Evolutionary conservation across 108 stramenopile species (phyloP), one percentile per base, ranked within the genome.

Genomic region (Cyclostephanos invisitatus): DNA sequence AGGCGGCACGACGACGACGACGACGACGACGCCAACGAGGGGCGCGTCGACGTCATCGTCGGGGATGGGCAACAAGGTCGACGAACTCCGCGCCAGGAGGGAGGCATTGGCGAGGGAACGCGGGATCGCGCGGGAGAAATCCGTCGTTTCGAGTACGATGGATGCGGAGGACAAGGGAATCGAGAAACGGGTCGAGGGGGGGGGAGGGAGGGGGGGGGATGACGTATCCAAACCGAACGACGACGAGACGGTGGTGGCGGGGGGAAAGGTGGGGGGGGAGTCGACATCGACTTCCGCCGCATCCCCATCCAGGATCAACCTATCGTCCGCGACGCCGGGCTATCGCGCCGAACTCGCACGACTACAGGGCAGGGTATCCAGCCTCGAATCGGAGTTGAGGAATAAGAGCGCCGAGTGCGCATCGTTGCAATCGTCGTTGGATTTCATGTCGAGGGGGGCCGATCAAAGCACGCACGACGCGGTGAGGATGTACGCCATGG

Each of bases 401-500:
- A 22, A 68, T 17, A 80, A 80, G 72, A 67, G 44, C 17, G 32
- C 60, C 10, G 78, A 80, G 29, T 48, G 37, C 56, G 48, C 59
- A 7, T 80, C 78, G 17, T 62, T 80, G 7, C 78, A 73, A 80
- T 73, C 72, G 7, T 68, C 72, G 36, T 68, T 80, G 47, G 78
- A 80, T 64, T 80, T 80, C 62, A 80, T 80, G 78, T 68, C 72
- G 7, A 28, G 44, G 51, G 78, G 72, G 15, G 78, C 78, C 11
- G 78, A 80, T 28, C 78, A 73, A 48, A 73, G 61, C 10, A 80
- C 78, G 12, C 78, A 80, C 50, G 78, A 80, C 57, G 78, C 78
- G 7, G 78, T 80, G 20, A 40, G 78, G 28, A 80, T 80, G 78
- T 80, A 80, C 58, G 78, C 78, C 38, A 44, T 80, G 78, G 78